Conservation (phyloP, 1,284 basidiomycete genomes). For the Heterobasidion parviporum region DNA sequence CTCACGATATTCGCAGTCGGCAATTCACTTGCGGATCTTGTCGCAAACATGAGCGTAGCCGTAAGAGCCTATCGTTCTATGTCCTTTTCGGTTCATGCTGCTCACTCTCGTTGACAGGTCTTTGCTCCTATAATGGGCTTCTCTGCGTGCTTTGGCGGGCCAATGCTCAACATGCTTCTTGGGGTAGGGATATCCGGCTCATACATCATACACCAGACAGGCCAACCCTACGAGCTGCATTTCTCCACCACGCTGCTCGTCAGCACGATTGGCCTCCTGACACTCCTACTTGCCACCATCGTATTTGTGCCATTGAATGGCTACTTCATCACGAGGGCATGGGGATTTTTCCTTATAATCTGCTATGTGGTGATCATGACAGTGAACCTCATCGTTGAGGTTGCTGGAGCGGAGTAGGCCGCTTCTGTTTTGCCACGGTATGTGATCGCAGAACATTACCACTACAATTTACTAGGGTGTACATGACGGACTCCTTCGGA, state of each 20-base stretch:
- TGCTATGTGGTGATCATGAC: slow-evolving; percentile 71
- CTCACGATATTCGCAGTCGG: slow-evolving; percentile 95
- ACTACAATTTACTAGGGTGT: neutral
- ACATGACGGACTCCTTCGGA: neutral
- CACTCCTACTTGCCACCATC: slow-evolving; percentile 70
- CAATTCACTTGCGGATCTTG: slow-evolving; percentile 93
- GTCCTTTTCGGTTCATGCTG: neutral
- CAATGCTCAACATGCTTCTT: slow-evolving; percentile 95
- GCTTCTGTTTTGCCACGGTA: neutral
- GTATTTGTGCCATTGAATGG: slow-evolving; percentile 81
- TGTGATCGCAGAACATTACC: neutral
- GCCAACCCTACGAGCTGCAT: slow-evolving; percentile 58
- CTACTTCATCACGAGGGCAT: slow-evolving; percentile 70
- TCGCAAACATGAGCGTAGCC: slow-evolving; percentile 93
- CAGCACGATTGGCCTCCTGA: slow-evolving; percentile 71
- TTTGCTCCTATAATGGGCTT: slow-evolving; percentile 88
- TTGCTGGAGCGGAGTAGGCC: slow-evolving; percentile 13
- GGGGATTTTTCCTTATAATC: slow-evolving; percentile 74
- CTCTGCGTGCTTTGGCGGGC: slow-evolving; percentile 89
- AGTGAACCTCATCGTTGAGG: slow-evolving; percentile 71
- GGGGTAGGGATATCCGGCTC: slow-evolving; percentile 79
- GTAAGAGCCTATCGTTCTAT: slow-evolving; percentile 26
- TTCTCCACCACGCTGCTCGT: slow-evolving; percentile 83
- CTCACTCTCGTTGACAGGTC: slow-evolving; percentile 31
- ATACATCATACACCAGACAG: slow-evolving; percentile 57